Percentiles rank a stretch among this genome's conserved stretches.
Conservation (phyloP, 768 basidiomycete genomes). For the Mycena venus region DNA sequence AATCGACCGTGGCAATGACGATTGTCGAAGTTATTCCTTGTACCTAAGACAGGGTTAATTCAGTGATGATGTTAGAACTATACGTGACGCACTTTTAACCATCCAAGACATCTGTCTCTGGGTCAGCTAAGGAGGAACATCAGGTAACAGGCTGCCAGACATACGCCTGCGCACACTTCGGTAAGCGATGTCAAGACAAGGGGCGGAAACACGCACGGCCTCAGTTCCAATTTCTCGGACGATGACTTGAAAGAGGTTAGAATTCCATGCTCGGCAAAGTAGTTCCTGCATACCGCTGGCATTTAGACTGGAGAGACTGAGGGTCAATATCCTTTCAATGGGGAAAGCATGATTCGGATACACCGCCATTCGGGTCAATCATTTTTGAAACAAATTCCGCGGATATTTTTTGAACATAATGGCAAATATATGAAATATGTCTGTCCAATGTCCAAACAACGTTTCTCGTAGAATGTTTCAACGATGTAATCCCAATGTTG, state of each 20-base stretch:
- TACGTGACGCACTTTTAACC: constrained; percentile 2
- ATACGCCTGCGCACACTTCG: constrained; percentile 5
- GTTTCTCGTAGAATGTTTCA: no score
- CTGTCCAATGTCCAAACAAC: no score
- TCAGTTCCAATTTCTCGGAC: constrained; percentile 10
- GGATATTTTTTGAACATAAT: no score
- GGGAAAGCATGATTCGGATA: no score
- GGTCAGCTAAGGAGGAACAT: neutral
- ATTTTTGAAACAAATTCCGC: no score
- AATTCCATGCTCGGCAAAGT: neutral
- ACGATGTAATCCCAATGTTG: no score
- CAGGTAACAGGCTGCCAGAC: neutral
- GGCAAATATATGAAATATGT: no score
- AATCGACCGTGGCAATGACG: constrained; percentile 8
- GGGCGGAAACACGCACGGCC: neutral
- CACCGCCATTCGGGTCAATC: no score
- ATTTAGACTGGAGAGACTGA: neutral
- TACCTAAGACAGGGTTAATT: neutral
- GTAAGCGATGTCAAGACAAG: no score
- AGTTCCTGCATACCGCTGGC: neutral
- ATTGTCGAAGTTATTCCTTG: constrained; percentile 14
- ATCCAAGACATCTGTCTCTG: neutral
- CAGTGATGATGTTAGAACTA: neutral
- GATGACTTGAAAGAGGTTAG: neutral
- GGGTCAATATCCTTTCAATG: no score